These are phyloP conservation scores for Trichoderma lentiforme DNA, from an alignment of 2,329 filamentous ascomycete species.

Conservation along the genomic window DNA sequence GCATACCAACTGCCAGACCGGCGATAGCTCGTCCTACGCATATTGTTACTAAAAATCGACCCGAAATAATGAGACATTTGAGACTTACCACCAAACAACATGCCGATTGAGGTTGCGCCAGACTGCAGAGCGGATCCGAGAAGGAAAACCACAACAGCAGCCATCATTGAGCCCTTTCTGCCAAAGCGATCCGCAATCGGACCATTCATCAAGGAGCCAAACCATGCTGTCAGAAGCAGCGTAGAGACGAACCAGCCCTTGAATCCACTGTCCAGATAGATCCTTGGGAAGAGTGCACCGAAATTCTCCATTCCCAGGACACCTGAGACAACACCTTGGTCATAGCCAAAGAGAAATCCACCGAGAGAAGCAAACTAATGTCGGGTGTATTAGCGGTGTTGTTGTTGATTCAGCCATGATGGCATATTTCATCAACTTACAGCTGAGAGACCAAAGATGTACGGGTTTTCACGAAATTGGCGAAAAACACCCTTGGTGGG, in stretches of 20 bases:
- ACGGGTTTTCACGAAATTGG: conserved; percentile 39
- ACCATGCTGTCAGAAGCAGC: conserved; percentile 46
- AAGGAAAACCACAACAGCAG: conserved; percentile 35
- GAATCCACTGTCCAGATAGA: conserved; percentile 43
- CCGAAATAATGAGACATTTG: neutral
- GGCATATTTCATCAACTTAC: conserved; percentile 26
- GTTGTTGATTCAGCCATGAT: neutral
- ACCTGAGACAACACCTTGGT: conserved; percentile 48
- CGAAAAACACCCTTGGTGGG: conserved; percentile 27
- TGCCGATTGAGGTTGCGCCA: conserved; percentile 37
- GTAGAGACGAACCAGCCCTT: conserved; percentile 54
- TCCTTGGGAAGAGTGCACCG: conserved; percentile 28
- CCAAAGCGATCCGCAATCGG: conserved; percentile 36
- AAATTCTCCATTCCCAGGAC: conserved; percentile 47
- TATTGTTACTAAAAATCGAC: neutral
- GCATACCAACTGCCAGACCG: conserved; percentile 42
- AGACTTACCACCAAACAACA: conserved; percentile 37
- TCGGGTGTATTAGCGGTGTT: neutral
- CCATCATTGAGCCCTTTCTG: conserved; percentile 35
- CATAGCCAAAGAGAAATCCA: conserved; percentile 48
- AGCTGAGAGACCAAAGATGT: conserved; percentile 42
- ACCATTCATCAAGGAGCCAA: conserved; percentile 45
- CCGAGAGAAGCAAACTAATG: conserved; percentile 34
- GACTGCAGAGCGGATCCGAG: conserved; percentile 46
- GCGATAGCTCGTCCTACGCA: conserved; percentile 40